These are phyloP conservation scores for Lomentospora prolificans DNA, from an alignment of 2,329 filamentous ascomycete genomes.

Conservation along the genomic window DNA sequence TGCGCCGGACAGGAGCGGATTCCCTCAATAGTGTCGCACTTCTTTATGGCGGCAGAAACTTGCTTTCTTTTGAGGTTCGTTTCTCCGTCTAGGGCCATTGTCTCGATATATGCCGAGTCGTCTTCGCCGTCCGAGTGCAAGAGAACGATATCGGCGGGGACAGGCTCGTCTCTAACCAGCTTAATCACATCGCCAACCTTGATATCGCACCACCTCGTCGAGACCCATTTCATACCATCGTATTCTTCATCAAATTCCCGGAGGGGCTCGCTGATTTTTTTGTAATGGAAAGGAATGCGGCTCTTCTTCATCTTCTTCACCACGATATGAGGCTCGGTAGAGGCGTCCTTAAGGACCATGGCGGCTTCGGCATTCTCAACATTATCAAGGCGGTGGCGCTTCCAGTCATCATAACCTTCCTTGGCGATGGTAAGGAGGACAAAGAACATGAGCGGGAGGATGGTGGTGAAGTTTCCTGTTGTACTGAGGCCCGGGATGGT, in stretches of 20 bases:
- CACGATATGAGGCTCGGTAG: slow-evolving; percentile 6
- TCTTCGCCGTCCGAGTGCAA: slow-evolving; percentile 70
- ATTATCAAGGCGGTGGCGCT: slow-evolving; percentile 70
- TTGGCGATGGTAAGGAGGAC: slow-evolving; percentile 73
- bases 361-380: slow-evolving; percentile 58
- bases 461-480: slow-evolving; percentile 65
- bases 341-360: slow-evolving; percentile 23
- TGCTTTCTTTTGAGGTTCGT: slow-evolving; percentile 75
- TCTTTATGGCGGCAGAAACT: slow-evolving; percentile 48
- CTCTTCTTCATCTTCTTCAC: slow-evolving; percentile 1
- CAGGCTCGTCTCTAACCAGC: slow-evolving; percentile 58
- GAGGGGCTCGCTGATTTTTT: slow-evolving; percentile 3
- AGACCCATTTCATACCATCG: slow-evolving; percentile 42
- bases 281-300: slow-evolving; percentile 10
- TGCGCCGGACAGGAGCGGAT: slow-evolving; percentile 47
- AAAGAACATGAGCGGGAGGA: slow-evolving; percentile 65
- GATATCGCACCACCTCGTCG: slow-evolving; percentile 33
- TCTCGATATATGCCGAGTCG: slow-evolving; percentile 72
- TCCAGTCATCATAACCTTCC: slow-evolving; percentile 79
- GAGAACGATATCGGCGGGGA: slow-evolving; percentile 76
- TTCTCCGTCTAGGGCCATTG: slow-evolving; percentile 76
- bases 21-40: slow-evolving; percentile 43
- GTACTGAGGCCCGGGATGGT: slow-evolving; percentile 68
- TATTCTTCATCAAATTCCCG: slow-evolving; percentile 49
- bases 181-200: slow-evolving; percentile 40